Base-by-base conservation (phyloP, 176 grass and related monocot species). In the Oropetium thomaeum region DNA sequence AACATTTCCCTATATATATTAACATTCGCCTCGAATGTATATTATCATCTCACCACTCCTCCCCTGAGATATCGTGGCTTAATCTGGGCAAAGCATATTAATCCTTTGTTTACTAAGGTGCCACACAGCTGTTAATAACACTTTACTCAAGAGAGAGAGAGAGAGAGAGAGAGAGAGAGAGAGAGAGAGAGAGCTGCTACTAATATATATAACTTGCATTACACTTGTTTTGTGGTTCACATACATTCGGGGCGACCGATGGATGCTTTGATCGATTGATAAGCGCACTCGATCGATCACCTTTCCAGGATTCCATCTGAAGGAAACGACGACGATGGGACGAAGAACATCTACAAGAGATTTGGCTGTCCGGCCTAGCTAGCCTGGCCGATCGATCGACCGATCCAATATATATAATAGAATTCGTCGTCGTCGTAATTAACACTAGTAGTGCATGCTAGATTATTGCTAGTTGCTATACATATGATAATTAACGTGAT, bases 291-390 rank as follows among this genome's bases (percentile, higher is more conserved):
- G 17, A n/a, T n/a, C n/a, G n/a, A n/a, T n/a, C n/a, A n/a, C n/a
- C 70, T 63, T 81, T 69, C 26, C 31, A 67, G 10, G 83, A 80
- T 86, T 75, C 77, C 63, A 52, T 11, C 62, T 40, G 29, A 16
- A 25, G 17, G 44, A 84, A 72, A 65, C 37, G 60, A 73, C 58
- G 68, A 65, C 37, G 60, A 73, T 47, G 68, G 48, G 37, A 58
- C 2, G 45, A 42, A 38, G 67, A 58, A 58, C 8, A 58, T 19
- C 72, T n/a, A 42, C 13, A 41, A 23, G 15, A 75, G 33, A 75
- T 62, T 34, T 69, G 14, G 20, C 42, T 69, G 70, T 58, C 47
- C 19, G 8, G 8, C 3, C n/a, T n/a, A n/a, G n/a, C n/a, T n/a
- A n/a, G n/a, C n/a, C n/a, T n/a, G n/a, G n/a, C n/a, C n/a, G n/a